A percentile compares a stretch with the other conserved stretches of the same genome.
Conservation (phyloP, 129 eudicot species). For the Helichrysum umbraculigerum region DNA sequence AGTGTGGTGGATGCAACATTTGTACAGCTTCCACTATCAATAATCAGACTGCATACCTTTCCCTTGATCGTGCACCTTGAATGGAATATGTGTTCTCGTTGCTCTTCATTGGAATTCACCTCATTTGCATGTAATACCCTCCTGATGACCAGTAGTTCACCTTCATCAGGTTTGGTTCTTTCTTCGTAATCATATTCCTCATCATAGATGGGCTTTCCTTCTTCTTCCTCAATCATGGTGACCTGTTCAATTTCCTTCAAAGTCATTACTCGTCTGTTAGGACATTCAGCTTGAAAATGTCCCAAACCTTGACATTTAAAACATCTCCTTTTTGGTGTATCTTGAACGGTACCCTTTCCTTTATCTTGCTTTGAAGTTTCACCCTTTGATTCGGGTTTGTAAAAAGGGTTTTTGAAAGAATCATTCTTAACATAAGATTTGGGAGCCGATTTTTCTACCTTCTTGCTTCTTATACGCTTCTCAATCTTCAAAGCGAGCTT, state of each 20-base stretch:
- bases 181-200: neutral
- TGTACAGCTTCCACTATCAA: slow-evolving; percentile 24
- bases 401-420: too few relatives aligned
- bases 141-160: neutral
- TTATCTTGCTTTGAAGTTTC: slow-evolving; percentile 6
- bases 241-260: neutral
- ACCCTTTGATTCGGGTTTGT: neutral
- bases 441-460: too few relatives aligned
- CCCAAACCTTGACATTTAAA: slow-evolving; percentile 21
- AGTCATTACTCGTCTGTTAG: slow-evolving; percentile 9
- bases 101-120: neutral
- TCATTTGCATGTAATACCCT: slow-evolving; percentile 13
- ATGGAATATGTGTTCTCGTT: slow-evolving; percentile 19
- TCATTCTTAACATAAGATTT: too few relatives aligned
- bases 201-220: neutral
- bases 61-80: slow-evolving; percentile 17
- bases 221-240: neutral
- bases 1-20: slow-evolving; percentile 13
- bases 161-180: neutral
- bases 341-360: neutral
- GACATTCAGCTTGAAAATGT: slow-evolving; percentile 11
- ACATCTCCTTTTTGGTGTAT: neutral
- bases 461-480: too few relatives aligned
- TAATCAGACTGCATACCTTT: slow-evolving; percentile 14
- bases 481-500: too few relatives aligned